Percentiles rank a stretch among this genome's conserved stretches.
phyloP scores from a whole-genome alignment of 2,329 filamentous ascomycete genomes.

The Microcera coccophila region DNA sequence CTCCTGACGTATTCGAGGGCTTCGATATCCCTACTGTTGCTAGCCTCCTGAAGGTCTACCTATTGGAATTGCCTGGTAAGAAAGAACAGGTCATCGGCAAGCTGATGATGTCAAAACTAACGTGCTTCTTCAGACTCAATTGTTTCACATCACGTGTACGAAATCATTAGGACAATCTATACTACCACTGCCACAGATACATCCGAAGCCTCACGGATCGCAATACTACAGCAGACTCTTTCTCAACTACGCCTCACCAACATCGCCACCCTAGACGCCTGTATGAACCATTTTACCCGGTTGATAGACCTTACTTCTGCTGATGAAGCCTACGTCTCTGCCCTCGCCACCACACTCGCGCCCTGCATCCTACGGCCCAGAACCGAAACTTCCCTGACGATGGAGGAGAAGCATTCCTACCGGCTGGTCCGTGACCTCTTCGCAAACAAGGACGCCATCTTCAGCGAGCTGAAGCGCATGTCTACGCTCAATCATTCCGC shows the following conservation, averaged over 20 bases:
- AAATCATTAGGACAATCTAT: constrained; percentile 98
- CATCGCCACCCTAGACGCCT: constrained; percentile 96
- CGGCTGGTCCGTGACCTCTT: constrained; percentile 90
- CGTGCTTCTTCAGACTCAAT: constrained; percentile 67
- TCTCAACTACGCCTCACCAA: constrained; percentile 93
- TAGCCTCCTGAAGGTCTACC: constrained; percentile 86
- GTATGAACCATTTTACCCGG: constrained; percentile 96
- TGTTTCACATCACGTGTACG: constrained; percentile 96
- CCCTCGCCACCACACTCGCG: constrained; percentile 70
- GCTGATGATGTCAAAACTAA: constrained; percentile 22
- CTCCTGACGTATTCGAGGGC: constrained; percentile 72
- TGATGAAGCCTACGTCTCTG: constrained; percentile 76
- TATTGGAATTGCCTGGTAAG: constrained; percentile 89
- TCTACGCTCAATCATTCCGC: constrained; percentile 65
- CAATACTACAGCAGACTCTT: constrained; percentile 91
- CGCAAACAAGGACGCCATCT: constrained; percentile 89
- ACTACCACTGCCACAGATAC: constrained; percentile 73
- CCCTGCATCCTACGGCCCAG: constrained; percentile 86
- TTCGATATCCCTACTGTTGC: constrained; percentile 95
- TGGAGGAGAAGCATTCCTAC: constrained; percentile 92
- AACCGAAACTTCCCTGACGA: constrained; percentile 80
- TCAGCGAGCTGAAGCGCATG: constrained; percentile 91
- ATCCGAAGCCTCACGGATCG: constrained; percentile 73
- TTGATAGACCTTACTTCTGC: constrained; percentile 95
- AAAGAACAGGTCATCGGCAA: neutral